phyloP scores from a whole-genome alignment of 108 stramenopile species.

The Bacterosira constricta region DNA sequence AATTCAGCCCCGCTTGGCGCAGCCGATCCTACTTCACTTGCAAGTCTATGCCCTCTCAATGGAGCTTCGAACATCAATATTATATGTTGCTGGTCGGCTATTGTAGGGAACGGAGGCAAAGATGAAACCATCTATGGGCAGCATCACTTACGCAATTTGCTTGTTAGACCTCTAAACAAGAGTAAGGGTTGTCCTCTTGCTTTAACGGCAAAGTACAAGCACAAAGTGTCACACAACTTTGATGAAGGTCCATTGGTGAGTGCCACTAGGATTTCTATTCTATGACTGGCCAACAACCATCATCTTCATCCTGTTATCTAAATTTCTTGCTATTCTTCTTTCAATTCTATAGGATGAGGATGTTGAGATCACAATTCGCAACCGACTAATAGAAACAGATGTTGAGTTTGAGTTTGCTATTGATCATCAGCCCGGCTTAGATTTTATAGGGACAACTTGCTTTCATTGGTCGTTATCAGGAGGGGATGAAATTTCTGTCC shows the following conservation, averaged over 20 bases:
- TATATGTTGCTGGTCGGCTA: slow-evolving; percentile 73
- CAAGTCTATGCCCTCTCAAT: slow-evolving; percentile 56
- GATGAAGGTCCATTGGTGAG: slow-evolving; percentile 53
- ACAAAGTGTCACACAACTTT: slow-evolving; percentile 64
- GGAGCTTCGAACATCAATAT: slow-evolving; percentile 59
- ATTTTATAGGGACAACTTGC: slow-evolving; percentile 61
- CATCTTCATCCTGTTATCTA: background rate
- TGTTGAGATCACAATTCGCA: slow-evolving; percentile 59
- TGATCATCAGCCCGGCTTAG: slow-evolving; percentile 51
- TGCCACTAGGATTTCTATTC: background rate
- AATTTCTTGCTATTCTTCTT: background rate
- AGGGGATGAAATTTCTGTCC: slow-evolving; percentile 61
- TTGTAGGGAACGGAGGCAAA: slow-evolving; percentile 17
- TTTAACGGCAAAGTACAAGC: slow-evolving; percentile 59
- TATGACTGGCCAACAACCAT: background rate
- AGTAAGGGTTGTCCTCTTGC: slow-evolving; percentile 67
- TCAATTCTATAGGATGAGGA: slow-evolving; percentile 45
- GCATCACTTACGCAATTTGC: slow-evolving; percentile 63
- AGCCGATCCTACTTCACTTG: slow-evolving; percentile 76
- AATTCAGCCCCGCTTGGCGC: background rate
- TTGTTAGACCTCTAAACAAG: slow-evolving; percentile 54
- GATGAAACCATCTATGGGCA: slow-evolving; percentile 50
- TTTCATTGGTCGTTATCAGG: slow-evolving; percentile 50
- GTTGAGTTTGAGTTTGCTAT: slow-evolving; percentile 70
- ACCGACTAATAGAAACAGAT: slow-evolving; percentile 55